Conservation (phyloP, 352 stramenopile species). For the Phytophthora kernoviae region DNA sequence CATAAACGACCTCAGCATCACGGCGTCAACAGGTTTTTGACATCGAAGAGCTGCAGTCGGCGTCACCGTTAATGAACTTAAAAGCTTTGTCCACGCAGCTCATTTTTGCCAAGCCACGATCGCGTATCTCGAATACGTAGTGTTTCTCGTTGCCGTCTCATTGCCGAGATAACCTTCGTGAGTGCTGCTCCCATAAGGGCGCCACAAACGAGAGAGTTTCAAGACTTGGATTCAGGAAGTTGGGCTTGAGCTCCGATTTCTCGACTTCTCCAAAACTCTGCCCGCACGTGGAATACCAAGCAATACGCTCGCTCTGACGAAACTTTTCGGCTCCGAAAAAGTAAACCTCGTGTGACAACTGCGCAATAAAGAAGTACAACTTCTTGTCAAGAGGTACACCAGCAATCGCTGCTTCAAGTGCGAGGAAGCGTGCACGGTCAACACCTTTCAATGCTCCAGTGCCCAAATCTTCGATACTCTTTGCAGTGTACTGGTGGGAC, state of each 20-base stretch:
- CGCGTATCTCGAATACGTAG: constrained; percentile 18
- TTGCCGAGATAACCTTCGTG: constrained; percentile 27
- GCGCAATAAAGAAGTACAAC: constrained; percentile 16
- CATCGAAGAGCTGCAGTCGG: no score
- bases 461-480: constrained; percentile 13
- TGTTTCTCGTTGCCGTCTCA: constrained; percentile 23
- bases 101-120: constrained; percentile 11
- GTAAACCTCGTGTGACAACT: constrained; percentile 13
- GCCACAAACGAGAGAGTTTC: constrained; percentile 21
- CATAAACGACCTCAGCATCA: constrained; percentile 11
- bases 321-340: constrained; percentile 17
- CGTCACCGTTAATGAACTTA: constrained; percentile 12
- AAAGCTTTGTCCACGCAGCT: constrained; percentile 5
- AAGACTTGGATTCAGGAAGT: constrained; percentile 29
- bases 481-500: constrained; percentile 24
- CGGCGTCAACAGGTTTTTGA: constrained; percentile 4
- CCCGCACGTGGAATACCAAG: constrained; percentile 12
- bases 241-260: constrained; percentile 4
- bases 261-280: not conserved
- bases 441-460: constrained; percentile 20
- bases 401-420: constrained; percentile 11
- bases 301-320: constrained; percentile 10
- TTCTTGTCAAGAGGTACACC: not conserved
- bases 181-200: constrained; percentile 9
- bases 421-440: constrained; percentile 15